These are phyloP conservation scores for Fusarium sp. DNA, from an alignment of 2,329 filamentous ascomycete species.

Conservation along the genomic window DNA sequence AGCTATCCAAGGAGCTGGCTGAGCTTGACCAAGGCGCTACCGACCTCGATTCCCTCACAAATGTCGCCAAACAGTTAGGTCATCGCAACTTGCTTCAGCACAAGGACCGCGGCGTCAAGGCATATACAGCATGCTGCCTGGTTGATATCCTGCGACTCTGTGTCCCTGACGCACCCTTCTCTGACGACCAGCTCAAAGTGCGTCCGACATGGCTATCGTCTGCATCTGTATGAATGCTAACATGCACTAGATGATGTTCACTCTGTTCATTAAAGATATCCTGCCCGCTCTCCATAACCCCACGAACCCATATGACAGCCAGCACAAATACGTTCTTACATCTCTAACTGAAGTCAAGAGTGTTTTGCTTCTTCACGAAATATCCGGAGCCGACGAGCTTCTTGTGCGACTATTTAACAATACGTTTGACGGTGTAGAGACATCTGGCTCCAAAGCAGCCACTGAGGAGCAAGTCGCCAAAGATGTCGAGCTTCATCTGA, in stretches of 20 bases:
- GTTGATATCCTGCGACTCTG: conserved; percentile 94
- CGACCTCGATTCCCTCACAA: conserved; percentile 83
- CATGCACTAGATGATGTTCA: conserved; percentile 84
- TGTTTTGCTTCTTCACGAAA: conserved; percentile 89
- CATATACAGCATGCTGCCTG: conserved; percentile 87
- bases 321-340: conserved; percentile 90
- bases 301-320: conserved; percentile 88
- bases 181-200: conserved; percentile 89
- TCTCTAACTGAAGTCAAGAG: conserved; percentile 95
- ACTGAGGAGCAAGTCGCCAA: conserved; percentile 87
- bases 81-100: conserved; percentile 85
- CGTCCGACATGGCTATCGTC: conserved; percentile 5
- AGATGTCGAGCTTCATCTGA: conserved; percentile 94
- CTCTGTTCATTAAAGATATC: conserved; percentile 84
- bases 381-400: conserved; percentile 83
- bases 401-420: conserved; percentile 84
- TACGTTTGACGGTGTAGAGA: conserved; percentile 92
- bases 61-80: conserved; percentile 86
- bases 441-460: conserved; percentile 73
- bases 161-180: conserved; percentile 95
- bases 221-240: conserved; percentile 36
- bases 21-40: conserved; percentile 89
- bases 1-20: conserved; percentile 83
- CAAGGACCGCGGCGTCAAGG: conserved; percentile 93
- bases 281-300: conserved; percentile 88